These are phyloP conservation scores for Trametes polyzona DNA, from an alignment of 1,284 basidiomycete species.

Conservation along the genomic window DNA sequence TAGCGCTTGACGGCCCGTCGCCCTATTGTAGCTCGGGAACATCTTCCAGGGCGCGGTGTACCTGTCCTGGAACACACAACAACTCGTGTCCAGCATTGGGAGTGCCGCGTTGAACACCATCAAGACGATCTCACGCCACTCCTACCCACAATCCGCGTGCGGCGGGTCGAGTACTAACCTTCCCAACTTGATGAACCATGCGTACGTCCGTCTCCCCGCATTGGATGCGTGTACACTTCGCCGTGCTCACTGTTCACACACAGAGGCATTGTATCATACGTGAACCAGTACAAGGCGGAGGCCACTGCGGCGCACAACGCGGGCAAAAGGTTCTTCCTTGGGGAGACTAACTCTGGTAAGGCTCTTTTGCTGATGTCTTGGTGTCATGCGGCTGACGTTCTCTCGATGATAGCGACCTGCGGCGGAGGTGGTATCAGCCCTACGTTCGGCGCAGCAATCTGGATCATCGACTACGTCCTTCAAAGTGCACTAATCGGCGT, in stretches of 20 bases:
- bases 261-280: conserved; percentile 45
- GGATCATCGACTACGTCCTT: conserved; percentile 51
- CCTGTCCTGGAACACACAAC: conserved; percentile 44
- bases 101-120: conserved; percentile 37
- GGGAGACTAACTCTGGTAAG: conserved; percentile 50
- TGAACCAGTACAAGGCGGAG: conserved; percentile 40
- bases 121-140: conserved; percentile 46
- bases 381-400: background rate
- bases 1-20: too few relatives aligned
- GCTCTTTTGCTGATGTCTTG: background rate
- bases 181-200: conserved; percentile 45
- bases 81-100: conserved; percentile 41
- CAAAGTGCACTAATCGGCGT: conserved; percentile 45
- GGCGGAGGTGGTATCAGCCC: conserved; percentile 49
- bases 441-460: conserved; percentile 48
- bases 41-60: conserved; percentile 50
- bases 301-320: conserved; percentile 41
- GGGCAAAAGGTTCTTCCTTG: conserved; percentile 45
- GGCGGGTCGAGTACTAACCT: conserved; percentile 46
- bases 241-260: background rate
- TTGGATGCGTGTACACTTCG: background rate
- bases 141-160: conserved; percentile 50
- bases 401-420: conserved; percentile 40
- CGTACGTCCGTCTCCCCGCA: conserved; percentile 32
- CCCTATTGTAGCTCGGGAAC: conserved; percentile 39